These are phyloP conservation scores for Artomyces pyxidatus DNA, from an alignment of 768 basidiomycete genomes.

Conservation along the genomic window DNA sequence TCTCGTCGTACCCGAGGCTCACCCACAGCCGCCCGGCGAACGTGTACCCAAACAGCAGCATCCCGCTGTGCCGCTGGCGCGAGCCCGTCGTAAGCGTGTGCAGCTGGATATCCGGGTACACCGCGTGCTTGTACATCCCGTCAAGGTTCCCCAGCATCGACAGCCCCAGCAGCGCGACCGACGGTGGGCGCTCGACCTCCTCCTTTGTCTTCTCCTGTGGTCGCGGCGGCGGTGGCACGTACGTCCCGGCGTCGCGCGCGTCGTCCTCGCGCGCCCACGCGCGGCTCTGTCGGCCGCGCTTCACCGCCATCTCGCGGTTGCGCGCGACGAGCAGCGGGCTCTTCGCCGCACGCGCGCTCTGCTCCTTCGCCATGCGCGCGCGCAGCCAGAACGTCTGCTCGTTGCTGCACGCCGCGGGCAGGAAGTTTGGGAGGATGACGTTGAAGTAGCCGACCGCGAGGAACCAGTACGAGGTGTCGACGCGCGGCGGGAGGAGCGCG, in stretches of 20 bases:
- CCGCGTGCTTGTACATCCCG: conserved; percentile 64
- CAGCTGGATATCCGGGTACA: conserved; percentile 47
- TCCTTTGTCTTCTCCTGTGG: conserved; percentile 14
- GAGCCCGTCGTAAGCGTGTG: conserved; percentile 78
- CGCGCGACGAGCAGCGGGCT: conserved; percentile 53
- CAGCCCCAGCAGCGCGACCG: conserved; percentile 61
- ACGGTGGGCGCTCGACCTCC: too few relatives aligned
- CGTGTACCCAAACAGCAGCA: conserved; percentile 79
- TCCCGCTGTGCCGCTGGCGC: conserved; percentile 67
- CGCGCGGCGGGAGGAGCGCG: conserved; percentile 28
- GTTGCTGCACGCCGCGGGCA: conserved; percentile 33
- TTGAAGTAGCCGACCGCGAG: conserved; percentile 80
- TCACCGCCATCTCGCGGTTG: conserved; percentile 54
- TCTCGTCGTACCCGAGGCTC: conserved; percentile 72
- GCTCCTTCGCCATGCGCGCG: conserved; percentile 56
- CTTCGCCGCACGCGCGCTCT: conserved; percentile 60
- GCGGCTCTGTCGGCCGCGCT: conserved; percentile 52
- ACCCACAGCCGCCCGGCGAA: conserved; percentile 71
- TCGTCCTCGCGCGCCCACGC: conserved; percentile 74
- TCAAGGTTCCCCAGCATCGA: conserved; percentile 84
- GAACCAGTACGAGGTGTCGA: conserved; percentile 69
- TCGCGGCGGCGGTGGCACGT: conserved; percentile 24
- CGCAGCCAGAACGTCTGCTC: conserved; percentile 64
- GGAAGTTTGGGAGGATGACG: conserved; percentile 67
- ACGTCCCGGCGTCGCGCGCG: conserved; percentile 40